Evolutionary conservation across 2,329 filamentous ascomycete genomes (phyloP).

Genomic region (Pseudomassariella vexata): DNA sequence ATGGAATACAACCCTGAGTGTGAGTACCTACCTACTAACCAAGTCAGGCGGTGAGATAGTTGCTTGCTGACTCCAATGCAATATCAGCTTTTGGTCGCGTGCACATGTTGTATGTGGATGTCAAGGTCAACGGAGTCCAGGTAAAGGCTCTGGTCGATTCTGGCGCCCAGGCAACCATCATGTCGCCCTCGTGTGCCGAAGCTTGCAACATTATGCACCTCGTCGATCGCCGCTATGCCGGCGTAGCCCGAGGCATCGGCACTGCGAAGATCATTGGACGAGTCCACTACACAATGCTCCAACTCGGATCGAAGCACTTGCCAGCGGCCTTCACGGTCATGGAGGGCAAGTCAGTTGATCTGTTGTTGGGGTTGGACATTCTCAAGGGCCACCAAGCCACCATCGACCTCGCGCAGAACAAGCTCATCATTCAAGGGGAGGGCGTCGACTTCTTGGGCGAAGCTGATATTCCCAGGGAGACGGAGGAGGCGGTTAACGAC

Average conservation of each 20-base stretch:
- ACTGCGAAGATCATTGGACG: slow-evolving; percentile 92
- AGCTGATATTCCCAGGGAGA: slow-evolving; percentile 84
- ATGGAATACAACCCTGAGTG: slow-evolving; percentile 98
- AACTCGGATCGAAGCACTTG: slow-evolving; percentile 80
- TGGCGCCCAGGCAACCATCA: slow-evolving; percentile 95
- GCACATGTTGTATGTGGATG: slow-evolving; percentile 92
- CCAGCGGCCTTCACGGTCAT: slow-evolving; percentile 98
- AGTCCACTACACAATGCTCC: slow-evolving; percentile 92
- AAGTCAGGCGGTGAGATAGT: neutral
- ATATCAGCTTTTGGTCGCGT: slow-evolving; percentile 86
- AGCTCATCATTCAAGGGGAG: slow-evolving; percentile 80
- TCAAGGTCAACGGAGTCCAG: slow-evolving; percentile 86
- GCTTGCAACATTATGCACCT: slow-evolving; percentile 93
- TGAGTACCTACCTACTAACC: slow-evolving; percentile 34
- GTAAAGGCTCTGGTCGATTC: slow-evolving; percentile 97
- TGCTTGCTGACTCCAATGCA: too few species aligned
- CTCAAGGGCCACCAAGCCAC: slow-evolving; percentile 90
- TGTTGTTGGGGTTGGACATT: slow-evolving; percentile 93
- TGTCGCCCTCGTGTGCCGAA: slow-evolving; percentile 91
- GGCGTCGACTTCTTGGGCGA: slow-evolving; percentile 89
- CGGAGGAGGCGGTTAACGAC: slow-evolving; percentile 64
- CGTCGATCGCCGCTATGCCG: slow-evolving; percentile 86
- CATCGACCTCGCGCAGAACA: slow-evolving; percentile 81
- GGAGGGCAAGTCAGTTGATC: slow-evolving; percentile 95
- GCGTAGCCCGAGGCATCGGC: slow-evolving; percentile 87